Percentiles rank a stretch among this genome's conserved stretches.
These are phyloP conservation scores for Erysimum pusillum DNA, from an alignment of 441 rosid genomes.

Conservation along the genomic window DNA sequence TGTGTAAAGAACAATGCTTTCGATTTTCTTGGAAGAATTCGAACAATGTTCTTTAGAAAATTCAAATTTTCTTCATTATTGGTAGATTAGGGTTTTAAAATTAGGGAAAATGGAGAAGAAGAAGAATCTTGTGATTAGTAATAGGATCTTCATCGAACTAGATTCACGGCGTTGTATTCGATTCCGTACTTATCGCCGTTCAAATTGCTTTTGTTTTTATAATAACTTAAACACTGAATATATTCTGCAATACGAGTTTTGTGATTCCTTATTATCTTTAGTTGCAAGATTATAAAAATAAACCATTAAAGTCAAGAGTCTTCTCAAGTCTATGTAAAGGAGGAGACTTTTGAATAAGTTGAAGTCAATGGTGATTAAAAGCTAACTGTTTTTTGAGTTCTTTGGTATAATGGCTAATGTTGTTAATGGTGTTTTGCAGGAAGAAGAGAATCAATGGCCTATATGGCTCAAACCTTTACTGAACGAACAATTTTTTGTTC, in stretches of 20 bases:
- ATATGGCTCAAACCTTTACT: slow-evolving; percentile 86
- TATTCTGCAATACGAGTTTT: slow-evolving; percentile 14
- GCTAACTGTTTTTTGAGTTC: no score
- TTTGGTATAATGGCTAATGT: slow-evolving; percentile 26
- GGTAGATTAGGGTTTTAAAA: slow-evolving; percentile 24
- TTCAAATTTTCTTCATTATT: not conserved
- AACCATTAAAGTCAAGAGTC: slow-evolving; percentile 14
- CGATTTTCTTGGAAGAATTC: slow-evolving; percentile 7
- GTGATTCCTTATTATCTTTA: slow-evolving; percentile 4
- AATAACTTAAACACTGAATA: slow-evolving; percentile 11
- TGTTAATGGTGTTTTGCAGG: slow-evolving; percentile 44
- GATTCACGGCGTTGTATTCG: slow-evolving; percentile 40
- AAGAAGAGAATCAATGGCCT: slow-evolving; percentile 79
- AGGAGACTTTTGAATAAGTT: slow-evolving; percentile 34
- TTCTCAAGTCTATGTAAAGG: slow-evolving; percentile 15
- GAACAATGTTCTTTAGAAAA: slow-evolving; percentile 39
- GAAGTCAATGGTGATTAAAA: slow-evolving; percentile 35
- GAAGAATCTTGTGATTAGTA: slow-evolving; percentile 2
- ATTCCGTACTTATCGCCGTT: slow-evolving; percentile 37
- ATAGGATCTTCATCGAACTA: slow-evolving; percentile 23
- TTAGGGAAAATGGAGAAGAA: not conserved
- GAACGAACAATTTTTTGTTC: slow-evolving; percentile 77
- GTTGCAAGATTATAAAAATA: slow-evolving; percentile 17
- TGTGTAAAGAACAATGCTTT: slow-evolving; percentile 4
- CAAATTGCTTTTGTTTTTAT: not conserved